phyloP scores from a whole-genome alignment of 805 yeast genomes.

The Metschnikowia aberdeeniae region DNA sequence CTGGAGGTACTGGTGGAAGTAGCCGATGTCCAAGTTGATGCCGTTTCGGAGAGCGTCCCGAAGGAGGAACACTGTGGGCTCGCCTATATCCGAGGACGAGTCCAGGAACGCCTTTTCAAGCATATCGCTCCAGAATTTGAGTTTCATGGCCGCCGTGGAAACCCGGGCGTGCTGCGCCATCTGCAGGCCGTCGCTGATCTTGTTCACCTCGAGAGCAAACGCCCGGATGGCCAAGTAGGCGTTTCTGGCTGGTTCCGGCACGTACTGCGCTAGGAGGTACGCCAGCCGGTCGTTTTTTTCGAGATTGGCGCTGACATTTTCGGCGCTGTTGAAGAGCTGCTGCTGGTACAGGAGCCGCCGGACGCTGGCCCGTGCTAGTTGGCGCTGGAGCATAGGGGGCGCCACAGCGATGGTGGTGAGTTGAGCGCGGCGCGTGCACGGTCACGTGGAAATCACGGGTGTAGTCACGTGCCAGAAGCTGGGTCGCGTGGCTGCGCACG shows the following conservation, averaged over 20 bases:
- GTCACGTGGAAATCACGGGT: too few relatives aligned
- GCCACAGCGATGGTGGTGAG: neutral
- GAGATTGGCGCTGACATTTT: constrained; percentile 44
- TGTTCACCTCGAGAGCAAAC: constrained; percentile 60
- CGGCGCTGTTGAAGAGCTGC: constrained; percentile 33
- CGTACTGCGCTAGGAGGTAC: constrained; percentile 59
- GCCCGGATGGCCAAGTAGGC: constrained; percentile 62
- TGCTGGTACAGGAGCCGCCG: constrained; percentile 11
- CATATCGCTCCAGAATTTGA: constrained; percentile 72
- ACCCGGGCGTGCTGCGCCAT: constrained; percentile 33
- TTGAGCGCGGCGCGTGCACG: too few relatives aligned
- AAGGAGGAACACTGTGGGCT: constrained; percentile 62
- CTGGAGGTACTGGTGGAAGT: constrained; percentile 56
- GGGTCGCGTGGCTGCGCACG: too few relatives aligned
- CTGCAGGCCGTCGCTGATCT: constrained; percentile 36
- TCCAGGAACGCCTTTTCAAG: constrained; percentile 44
- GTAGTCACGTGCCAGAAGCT: too few relatives aligned
- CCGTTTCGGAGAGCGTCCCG: constrained; percentile 49
- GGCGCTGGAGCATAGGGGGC: neutral
- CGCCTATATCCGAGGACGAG: constrained; percentile 40
- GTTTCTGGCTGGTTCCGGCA: constrained; percentile 61
- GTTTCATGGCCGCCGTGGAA: constrained; percentile 49
- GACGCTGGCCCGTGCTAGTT: neutral
- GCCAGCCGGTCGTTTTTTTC: constrained; percentile 58
- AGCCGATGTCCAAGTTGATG: constrained; percentile 47